phyloP scores from a whole-genome alignment of 2,329 filamentous ascomycete genomes.

The Calonectria naviculata region DNA sequence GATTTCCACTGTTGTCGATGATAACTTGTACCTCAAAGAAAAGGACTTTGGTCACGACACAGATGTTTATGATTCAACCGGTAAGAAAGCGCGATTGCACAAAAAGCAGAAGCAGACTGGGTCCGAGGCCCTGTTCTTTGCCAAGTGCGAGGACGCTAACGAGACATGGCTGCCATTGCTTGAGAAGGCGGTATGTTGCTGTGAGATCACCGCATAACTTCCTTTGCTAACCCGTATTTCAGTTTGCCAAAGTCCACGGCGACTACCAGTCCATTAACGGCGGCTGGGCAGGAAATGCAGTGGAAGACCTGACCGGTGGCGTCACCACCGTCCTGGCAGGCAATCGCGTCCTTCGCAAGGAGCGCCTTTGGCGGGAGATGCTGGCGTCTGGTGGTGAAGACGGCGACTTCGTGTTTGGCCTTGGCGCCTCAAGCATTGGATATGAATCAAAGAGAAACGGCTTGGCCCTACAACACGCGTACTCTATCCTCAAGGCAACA shows the following conservation, averaged over 20 bases:
- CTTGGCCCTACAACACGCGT: constrained; percentile 59
- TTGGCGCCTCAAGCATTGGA: constrained; percentile 46
- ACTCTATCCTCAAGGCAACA: constrained; percentile 60
- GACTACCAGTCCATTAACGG: constrained; percentile 77
- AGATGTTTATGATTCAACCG: constrained; percentile 51
- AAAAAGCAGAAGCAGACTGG: constrained; percentile 73
- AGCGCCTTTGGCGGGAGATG: constrained; percentile 77
- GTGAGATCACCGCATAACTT: fast-evolving
- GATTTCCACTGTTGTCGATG: constrained; percentile 78
- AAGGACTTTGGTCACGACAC: constrained; percentile 54
- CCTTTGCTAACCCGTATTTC: constrained; percentile 7
- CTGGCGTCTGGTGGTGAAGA: constrained; percentile 74
- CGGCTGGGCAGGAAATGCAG: constrained; percentile 68
- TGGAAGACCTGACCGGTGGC: constrained; percentile 65
- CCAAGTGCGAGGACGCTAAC: constrained; percentile 74
- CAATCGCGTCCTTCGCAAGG: constrained; percentile 71
- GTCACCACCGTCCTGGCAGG: constrained; percentile 67
- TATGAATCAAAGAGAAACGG: constrained; percentile 48
- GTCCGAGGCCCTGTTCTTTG: constrained; percentile 76
- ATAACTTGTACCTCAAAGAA: constrained; percentile 60
- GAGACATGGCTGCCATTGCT: constrained; percentile 81
- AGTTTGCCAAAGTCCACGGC: constrained; percentile 79
- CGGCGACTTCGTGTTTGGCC: constrained; percentile 72
- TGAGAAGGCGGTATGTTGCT: constrained; percentile 68
- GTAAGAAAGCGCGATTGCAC: constrained; percentile 69